These are phyloP conservation scores for Agaricus subrufescens DNA, from an alignment of 768 basidiomycete species.

Conservation along the genomic window DNA sequence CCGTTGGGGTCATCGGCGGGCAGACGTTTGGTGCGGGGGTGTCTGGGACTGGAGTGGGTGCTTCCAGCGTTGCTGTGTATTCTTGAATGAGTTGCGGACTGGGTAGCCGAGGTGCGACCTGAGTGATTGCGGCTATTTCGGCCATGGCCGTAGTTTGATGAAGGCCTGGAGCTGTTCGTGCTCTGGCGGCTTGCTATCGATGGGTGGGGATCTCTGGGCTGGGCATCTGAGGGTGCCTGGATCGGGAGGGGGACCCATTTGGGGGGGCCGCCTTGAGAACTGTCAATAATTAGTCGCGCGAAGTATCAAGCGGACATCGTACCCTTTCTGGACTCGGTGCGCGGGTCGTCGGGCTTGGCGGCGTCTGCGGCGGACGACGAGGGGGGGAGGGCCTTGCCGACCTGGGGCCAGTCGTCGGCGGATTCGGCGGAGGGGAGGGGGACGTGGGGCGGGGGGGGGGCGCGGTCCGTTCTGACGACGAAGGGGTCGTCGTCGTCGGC, in stretches of 20 bases:
- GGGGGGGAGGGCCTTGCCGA: slow-evolving; percentile 14
- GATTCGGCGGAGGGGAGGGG: not conserved
- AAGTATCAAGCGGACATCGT: not conserved
- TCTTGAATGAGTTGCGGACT: slow-evolving; percentile 24
- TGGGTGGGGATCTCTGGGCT: slow-evolving; percentile 1
- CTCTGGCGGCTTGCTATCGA: not conserved
- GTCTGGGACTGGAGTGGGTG: slow-evolving; percentile 19
- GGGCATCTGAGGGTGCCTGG: not conserved
- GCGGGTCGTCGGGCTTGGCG: not conserved
- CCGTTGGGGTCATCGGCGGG: slow-evolving; percentile 16
- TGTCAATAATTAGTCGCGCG: not conserved
- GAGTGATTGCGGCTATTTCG: slow-evolving; percentile 20
- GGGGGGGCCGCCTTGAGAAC: slow-evolving; percentile 3
- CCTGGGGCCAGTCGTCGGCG: slow-evolving; percentile 16
- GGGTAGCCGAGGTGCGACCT: slow-evolving; percentile 22
- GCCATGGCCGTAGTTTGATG: slow-evolving; percentile 3
- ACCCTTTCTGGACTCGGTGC: slow-evolving; percentile 6
- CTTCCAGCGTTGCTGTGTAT: slow-evolving; percentile 33
- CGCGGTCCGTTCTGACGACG: slow-evolving; percentile 2
- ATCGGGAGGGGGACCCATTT: slow-evolving; percentile 7
- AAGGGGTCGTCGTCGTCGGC: slow-evolving; percentile 7
- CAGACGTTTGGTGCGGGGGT: slow-evolving; percentile 31
- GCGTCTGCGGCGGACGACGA: slow-evolving; percentile 1
- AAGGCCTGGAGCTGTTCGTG: not conserved
- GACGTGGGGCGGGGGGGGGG: slow-evolving; percentile 5